Percentiles rank a stretch among this genome's conserved stretches.
phyloP scores from a whole-genome alignment of 495 filamentous ascomycete genomes.

The Friedmanniomyces simplex region DNA sequence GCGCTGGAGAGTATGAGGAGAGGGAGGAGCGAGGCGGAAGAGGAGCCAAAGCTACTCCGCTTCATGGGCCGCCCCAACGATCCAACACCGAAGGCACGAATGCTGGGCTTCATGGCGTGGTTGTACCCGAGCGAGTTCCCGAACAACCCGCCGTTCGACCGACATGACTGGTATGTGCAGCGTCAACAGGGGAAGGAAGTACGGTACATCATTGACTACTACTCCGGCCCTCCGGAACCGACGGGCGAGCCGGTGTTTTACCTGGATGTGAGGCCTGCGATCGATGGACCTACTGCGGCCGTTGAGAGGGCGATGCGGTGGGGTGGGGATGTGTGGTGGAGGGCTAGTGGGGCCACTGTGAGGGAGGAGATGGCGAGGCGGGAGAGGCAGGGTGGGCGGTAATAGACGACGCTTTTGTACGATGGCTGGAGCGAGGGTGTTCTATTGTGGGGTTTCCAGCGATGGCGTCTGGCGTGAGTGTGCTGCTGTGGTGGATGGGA shows the following conservation, averaged over 20 bases:
- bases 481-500: neutral
- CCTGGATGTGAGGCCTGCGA: slow-evolving; percentile 87
- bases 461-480: neutral
- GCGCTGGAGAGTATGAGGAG: slow-evolving; percentile 33
- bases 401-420: neutral
- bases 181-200: slow-evolving; percentile 61
- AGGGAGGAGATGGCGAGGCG: slow-evolving; percentile 26
- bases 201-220: slow-evolving; percentile 97
- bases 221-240: slow-evolving; percentile 74
- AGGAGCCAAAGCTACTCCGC: slow-evolving; percentile 60
- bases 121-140: slow-evolving; percentile 69
- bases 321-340: slow-evolving; percentile 90
- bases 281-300: slow-evolving; percentile 71
- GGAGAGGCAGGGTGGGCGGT: slow-evolving; percentile 3
- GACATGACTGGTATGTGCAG: slow-evolving; percentile 92
- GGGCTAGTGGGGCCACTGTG: slow-evolving; percentile 57
- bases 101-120: slow-evolving; percentile 66
- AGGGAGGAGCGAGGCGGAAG: slow-evolving; percentile 32
- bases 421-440: neutral
- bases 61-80: slow-evolving; percentile 86
- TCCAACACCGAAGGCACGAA: slow-evolving; percentile 76
- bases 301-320: slow-evolving; percentile 78
- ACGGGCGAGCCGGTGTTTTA: slow-evolving; percentile 93
- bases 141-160: slow-evolving; percentile 85
- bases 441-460: neutral